phyloP scores from a whole-genome alignment of 495 filamentous ascomycete species.

The Talaromyces borbonicus region DNA sequence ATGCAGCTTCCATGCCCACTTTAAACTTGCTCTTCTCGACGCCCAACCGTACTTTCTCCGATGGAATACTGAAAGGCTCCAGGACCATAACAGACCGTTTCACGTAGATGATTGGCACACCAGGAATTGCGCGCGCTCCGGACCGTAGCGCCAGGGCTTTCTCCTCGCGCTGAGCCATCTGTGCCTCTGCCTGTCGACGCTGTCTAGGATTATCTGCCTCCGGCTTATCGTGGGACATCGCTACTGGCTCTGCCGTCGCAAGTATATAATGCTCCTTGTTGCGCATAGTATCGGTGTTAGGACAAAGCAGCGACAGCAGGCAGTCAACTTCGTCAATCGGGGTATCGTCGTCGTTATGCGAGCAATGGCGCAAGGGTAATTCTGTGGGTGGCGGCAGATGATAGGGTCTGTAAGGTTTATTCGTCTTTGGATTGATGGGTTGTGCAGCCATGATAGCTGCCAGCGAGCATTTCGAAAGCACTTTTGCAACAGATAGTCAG shows the following conservation, averaged over 20 bases:
- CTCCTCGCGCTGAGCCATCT: conserved; percentile 16
- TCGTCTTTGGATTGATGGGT: conserved; percentile 36
- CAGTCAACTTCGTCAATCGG: conserved; percentile 72
- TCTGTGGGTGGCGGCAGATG: conserved; percentile 35
- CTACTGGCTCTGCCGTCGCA: conserved; percentile 48
- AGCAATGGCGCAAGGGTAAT: conserved; percentile 80
- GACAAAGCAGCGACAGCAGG: conserved; percentile 66
- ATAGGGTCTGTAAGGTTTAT: conserved; percentile 29
- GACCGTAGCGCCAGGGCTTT: conserved; percentile 25
- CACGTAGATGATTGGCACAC: conserved; percentile 74
- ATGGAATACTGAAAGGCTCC: conserved; percentile 70
- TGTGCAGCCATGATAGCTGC: conserved; percentile 35
- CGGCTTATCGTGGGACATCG: conserved; percentile 13
- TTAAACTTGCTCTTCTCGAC: conserved; percentile 71
- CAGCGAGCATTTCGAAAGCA: conserved; percentile 53
- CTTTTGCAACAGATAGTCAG: conserved; percentile 20
- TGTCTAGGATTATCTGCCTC: conserved; percentile 21
- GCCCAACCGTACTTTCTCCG: conserved; percentile 48
- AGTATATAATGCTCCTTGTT: conserved; percentile 92
- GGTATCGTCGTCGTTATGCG: conserved; percentile 71
- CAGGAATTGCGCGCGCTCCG: conserved; percentile 41
- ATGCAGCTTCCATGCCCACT: conserved; percentile 49
- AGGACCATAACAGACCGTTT: conserved; percentile 81
- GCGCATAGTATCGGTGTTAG: conserved; percentile 43
- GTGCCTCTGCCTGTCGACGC: conserved; percentile 17